Evolutionary conservation across 257 asterid genomes (phyloP).

Genomic region (Solanum pinnatisectum): DNA sequence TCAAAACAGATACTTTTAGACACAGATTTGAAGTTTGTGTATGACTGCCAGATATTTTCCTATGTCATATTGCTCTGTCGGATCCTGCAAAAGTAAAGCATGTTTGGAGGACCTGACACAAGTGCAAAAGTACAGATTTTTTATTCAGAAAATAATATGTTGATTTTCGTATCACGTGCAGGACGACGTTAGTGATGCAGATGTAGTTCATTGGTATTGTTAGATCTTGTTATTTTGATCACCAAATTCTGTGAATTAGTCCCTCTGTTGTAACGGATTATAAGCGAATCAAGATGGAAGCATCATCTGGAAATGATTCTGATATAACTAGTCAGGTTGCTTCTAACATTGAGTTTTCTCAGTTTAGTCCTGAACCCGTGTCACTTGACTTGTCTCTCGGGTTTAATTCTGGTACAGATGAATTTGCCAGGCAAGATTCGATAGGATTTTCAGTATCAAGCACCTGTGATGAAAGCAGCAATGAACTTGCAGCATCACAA

Average conservation of each 20-base stretch:
- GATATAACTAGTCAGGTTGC: constrained; percentile 25
- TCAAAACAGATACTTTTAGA: neutral
- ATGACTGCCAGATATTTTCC: neutral
- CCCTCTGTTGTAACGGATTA: neutral
- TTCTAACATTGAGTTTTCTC: constrained; percentile 12
- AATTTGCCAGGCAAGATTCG: constrained; percentile 12
- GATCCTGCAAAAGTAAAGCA: neutral
- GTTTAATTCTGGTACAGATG: constrained; percentile 10
- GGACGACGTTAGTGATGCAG: neutral
- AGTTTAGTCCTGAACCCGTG: constrained; percentile 10
- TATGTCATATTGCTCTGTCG: neutral
- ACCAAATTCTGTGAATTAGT: neutral
- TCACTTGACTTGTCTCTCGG: constrained; percentile 39
- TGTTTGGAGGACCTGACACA: neutral
- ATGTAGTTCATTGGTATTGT: neutral
- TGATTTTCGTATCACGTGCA: neutral
- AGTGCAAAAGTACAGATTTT: neutral
- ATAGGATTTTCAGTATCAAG: constrained; percentile 26
- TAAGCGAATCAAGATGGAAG: constrained; percentile 16
- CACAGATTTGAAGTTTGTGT: neutral
- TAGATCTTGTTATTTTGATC: neutral
- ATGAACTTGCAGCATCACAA: constrained; percentile 21
- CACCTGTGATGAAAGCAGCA: constrained; percentile 40
- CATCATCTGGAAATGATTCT: constrained; percentile 20
- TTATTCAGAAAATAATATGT: neutral